Base-by-base conservation (phyloP, 495 filamentous ascomycete genomes). In the Xylaria scruposa region DNA sequence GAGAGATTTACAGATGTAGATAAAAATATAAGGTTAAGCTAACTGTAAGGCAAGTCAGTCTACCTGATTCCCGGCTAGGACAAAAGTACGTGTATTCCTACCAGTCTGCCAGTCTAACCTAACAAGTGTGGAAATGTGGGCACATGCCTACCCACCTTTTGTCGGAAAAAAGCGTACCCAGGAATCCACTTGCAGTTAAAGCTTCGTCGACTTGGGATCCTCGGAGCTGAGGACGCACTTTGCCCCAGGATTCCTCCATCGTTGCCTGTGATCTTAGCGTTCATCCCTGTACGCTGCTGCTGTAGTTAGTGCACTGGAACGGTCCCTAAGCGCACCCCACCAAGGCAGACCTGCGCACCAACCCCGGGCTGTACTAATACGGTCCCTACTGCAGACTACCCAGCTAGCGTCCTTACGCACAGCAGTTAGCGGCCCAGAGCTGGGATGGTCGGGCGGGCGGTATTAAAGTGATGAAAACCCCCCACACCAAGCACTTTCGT, bases 381-480 rank as follows among this genome's bases (percentile, higher is more conserved):
- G 60, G 60, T 29, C 44, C 60, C 60, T 44, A 15, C 60, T 63
- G 60, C 60, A 46, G 60, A 17, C 58, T 38, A 36, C 31, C 31
- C 33, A 44, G 38, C 60, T 63, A 63, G 60, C 8, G 60, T 44
- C 60, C 21, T 63, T 17, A 63, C 38, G 38, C 60, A 62, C 59
- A 62, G 59, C 59, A 62, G 12, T 44, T 29, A 44, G 60, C 60
- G 60, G 66, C 29, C 33, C 46, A 42, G 66, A n/a, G 66, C 51
- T 59, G 66, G 66, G 51, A 44, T 47, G 56, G n/a, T 40, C 38
- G 12, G 51, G 53, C 9, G 56, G 67, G 56, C 56, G 51, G 36
- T 69, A 69, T 69, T 69, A 69, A 69, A 69, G 40, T 33, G 54
- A 69, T 47, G 53, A 36, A 49, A 61, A 36, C 51, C 67, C 63